A percentile compares a stretch with the other conserved stretches of the same genome.
Evolutionary conservation across 257 asterid species (phyloP).

Genomic region (Nyctanthes arbortristis): DNA sequence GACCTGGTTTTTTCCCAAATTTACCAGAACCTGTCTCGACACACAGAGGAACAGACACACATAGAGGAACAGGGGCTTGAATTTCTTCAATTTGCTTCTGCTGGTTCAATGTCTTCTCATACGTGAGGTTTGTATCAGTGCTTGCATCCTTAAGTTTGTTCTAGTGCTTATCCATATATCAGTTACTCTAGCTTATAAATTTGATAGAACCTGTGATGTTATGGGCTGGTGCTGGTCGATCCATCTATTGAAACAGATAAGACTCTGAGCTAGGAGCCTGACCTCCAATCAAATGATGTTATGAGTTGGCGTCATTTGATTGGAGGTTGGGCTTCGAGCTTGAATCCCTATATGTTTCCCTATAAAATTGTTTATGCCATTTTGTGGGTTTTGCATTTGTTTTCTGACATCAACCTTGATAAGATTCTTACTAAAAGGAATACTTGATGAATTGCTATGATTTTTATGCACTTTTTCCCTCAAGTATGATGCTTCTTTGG

Average conservation of each 20-base stretch:
- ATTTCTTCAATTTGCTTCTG: slow-evolving; percentile 99
- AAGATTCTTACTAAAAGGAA: slow-evolving; percentile 7
- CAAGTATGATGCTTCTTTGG: too few species aligned
- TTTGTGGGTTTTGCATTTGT: not conserved
- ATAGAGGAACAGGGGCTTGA: slow-evolving; percentile 98
- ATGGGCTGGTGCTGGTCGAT: not conserved
- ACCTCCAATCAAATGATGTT: too few species aligned
- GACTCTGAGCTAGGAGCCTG: too few species aligned
- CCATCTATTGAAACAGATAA: too few species aligned
- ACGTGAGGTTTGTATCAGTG: slow-evolving; percentile 69
- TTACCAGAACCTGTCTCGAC: slow-evolving; percentile 70
- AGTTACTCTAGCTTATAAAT: not conserved
- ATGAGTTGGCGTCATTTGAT: too few species aligned
- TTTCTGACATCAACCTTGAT: not conserved
- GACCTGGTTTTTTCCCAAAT: slow-evolving; percentile 18
- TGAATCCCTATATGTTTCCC: too few species aligned
- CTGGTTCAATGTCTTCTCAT: slow-evolving; percentile 98
- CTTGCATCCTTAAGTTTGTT: slow-evolving; percentile 5
- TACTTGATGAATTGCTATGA: slow-evolving; percentile 24
- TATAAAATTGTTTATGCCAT: too few species aligned
- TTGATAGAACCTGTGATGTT: slow-evolving; percentile 5
- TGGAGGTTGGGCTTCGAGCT: too few species aligned
- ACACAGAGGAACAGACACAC: too few species aligned
- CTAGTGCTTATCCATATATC: not conserved
- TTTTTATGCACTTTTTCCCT: slow-evolving; percentile 66